Evolutionary conservation across 1,284 basidiomycete genomes (phyloP).

Genomic region (Sutorius eximius): DNA sequence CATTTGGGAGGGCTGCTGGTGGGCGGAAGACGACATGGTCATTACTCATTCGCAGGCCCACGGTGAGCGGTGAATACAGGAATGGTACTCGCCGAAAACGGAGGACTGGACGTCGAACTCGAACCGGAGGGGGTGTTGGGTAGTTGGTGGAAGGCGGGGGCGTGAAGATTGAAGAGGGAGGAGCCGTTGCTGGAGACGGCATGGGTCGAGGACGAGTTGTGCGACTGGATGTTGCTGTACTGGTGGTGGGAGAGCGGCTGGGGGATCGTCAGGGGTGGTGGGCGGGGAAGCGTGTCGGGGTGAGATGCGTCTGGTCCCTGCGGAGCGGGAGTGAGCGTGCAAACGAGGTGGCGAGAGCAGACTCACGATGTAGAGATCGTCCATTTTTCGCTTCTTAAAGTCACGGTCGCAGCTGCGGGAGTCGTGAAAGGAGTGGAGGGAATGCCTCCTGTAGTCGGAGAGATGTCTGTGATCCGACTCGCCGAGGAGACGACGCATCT

Average conservation of each 20-base stretch:
- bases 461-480: slow-evolving; percentile 41
- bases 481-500: slow-evolving; percentile 59
- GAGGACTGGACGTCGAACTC: slow-evolving; percentile 70
- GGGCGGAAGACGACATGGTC: slow-evolving; percentile 36
- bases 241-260: slow-evolving; percentile 43
- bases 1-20: slow-evolving; percentile 62
- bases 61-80: slow-evolving; percentile 31
- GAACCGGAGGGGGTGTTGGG: slow-evolving; percentile 71
- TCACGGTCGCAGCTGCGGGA: slow-evolving; percentile 56
- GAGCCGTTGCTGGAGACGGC: slow-evolving; percentile 35
- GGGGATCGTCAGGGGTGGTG: slow-evolving; percentile 63
- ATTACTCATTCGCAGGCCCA: slow-evolving; percentile 47
- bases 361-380: slow-evolving; percentile 59
- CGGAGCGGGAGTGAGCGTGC: neutral
- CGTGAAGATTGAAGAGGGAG: slow-evolving; percentile 51
- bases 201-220: slow-evolving; percentile 37
- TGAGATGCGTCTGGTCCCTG: slow-evolving; percentile 30
- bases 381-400: slow-evolving; percentile 61
- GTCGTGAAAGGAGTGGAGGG: slow-evolving; percentile 45
- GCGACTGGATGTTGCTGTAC: slow-evolving; percentile 29
- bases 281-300: slow-evolving; percentile 46
- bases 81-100: slow-evolving; percentile 78
- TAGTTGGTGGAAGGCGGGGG: slow-evolving; percentile 53
- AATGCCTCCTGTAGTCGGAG: slow-evolving; percentile 45
- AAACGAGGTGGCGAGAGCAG: too few relatives aligned